Base-by-base conservation (phyloP, 2,329 filamentous ascomycete genomes). In the Alternaria sp. region DNA sequence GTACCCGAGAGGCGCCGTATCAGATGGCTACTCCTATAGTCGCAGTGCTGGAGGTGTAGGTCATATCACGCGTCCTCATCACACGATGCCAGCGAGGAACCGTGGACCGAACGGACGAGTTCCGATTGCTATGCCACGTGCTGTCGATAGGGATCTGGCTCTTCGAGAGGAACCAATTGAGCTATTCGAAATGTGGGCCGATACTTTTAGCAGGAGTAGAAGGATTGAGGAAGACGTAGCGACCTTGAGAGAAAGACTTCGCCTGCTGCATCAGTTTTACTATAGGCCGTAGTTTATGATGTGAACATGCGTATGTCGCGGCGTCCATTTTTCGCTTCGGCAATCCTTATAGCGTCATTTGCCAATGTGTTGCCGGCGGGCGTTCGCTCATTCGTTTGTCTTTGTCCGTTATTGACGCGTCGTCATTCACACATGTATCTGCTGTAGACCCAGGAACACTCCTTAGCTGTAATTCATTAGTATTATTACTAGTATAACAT, bases 121-220 rank as follows among this genome's bases (percentile, higher is more conserved):
- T 3, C 14, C 46, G 20, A n/a, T 49, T 36, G 46, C 20, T 2
- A 16, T 24, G 14, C 20, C 20, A 18, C 30, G 32, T 3, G 1
- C 32, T 7, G 16, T 14, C 30, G 14, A 26, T 8, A 49, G 20
- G 4, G 32, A 49, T 4, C 4, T 26, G 2, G 20, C 46, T 38
- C 46, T 36, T 24, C 32, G 5, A 16, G 16, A 12, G 16, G 46
- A 38, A 38, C 32, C 14, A 20, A 24, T n/a, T 14, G 18, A 36
- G 3, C 20, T 49, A 5, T 38, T 49, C 34, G 46, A 49, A 14
- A 49, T 49, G 32, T 49, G 46, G 46, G 46, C 46, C 32, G 46
- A 49, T 49, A 18, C 20, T 14, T 49, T 49, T 38, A 12, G 22
- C 20, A 36, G 9, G 30, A 49, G 46, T 18, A 49, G 32, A 38